Conservation (phyloP, 176 grass and related monocot genomes). For the Zea mays region DNA sequence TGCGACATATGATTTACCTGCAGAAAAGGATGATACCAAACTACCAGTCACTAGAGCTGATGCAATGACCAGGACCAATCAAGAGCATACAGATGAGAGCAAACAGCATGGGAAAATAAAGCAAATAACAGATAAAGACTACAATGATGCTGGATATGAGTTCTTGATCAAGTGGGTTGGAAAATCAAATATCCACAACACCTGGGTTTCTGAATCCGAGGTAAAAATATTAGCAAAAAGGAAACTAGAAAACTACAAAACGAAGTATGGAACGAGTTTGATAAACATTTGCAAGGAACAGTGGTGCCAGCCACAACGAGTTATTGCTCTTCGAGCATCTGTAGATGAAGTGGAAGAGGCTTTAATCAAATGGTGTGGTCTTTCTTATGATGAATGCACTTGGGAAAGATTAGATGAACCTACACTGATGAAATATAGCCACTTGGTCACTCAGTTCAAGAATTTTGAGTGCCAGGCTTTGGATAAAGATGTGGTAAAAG, state of each 20-base stretch:
- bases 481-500: conserved; percentile 57
- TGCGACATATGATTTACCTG: conserved; percentile 24
- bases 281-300: conserved; percentile 94
- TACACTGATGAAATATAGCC: conserved; percentile 60
- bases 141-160: conserved; percentile 50
- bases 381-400: conserved; percentile 94
- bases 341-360: conserved; percentile 63
- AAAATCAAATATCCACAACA: conserved; percentile 90
- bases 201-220: conserved; percentile 84
- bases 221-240: conserved; percentile 84
- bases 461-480: conserved; percentile 65
- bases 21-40: conserved; percentile 31
- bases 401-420: conserved; percentile 97
- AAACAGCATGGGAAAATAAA: conserved; percentile 37
- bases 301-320: conserved; percentile 84
- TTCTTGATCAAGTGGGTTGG: conserved; percentile 96
- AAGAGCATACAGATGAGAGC: conserved; percentile 47
- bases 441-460: conserved; percentile 80
- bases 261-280: conserved; percentile 75
- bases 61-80: conserved; percentile 31
- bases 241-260: conserved; percentile 97
- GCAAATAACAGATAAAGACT: conserved; percentile 29
- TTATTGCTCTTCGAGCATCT: conserved; percentile 62
- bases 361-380: conserved; percentile 87
- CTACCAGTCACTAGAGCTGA: conserved; percentile 32